Percentiles rank a stretch among this genome's conserved stretches.
Conservation (phyloP, 148 eudicot species). For the Heliamphora exappendiculata region DNA sequence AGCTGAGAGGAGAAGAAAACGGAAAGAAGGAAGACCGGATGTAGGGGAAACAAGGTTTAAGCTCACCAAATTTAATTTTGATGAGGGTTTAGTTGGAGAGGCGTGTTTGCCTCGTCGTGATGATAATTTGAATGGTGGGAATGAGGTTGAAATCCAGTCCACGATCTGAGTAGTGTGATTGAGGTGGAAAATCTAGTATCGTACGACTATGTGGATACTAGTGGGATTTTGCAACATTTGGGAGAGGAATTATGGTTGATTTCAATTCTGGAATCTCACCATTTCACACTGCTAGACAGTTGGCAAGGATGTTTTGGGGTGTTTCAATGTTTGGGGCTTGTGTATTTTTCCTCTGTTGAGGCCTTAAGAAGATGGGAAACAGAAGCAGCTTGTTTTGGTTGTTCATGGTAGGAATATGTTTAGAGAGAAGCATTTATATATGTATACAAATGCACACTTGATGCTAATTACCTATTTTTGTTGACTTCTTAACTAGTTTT, state of each 20-base stretch:
- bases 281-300: neutral
- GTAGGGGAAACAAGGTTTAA: constrained; percentile 31
- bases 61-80: constrained; percentile 31
- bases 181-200: constrained; percentile 2
- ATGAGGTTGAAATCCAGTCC: constrained; percentile 12
- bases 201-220: constrained; percentile 18
- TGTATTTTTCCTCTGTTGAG: neutral
- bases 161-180: neutral
- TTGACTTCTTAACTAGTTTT: neutral
- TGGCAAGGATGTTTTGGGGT: neutral
- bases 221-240: neutral
- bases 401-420: constrained; percentile 1
- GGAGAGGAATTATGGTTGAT: neutral
- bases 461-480: neutral
- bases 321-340: neutral
- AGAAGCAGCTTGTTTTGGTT: neutral
- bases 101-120: constrained; percentile 17
- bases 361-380: neutral
- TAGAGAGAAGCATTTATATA: neutral
- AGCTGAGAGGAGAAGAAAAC: constrained; percentile 43
- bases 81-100: constrained; percentile 22
- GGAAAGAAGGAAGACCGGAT: constrained; percentile 42
- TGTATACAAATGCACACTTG: neutral
- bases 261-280: neutral
- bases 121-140: constrained; percentile 21